These are phyloP conservation scores for Eurotiales sp. DNA, from an alignment of 2,329 filamentous ascomycete species.

Conservation along the genomic window DNA sequence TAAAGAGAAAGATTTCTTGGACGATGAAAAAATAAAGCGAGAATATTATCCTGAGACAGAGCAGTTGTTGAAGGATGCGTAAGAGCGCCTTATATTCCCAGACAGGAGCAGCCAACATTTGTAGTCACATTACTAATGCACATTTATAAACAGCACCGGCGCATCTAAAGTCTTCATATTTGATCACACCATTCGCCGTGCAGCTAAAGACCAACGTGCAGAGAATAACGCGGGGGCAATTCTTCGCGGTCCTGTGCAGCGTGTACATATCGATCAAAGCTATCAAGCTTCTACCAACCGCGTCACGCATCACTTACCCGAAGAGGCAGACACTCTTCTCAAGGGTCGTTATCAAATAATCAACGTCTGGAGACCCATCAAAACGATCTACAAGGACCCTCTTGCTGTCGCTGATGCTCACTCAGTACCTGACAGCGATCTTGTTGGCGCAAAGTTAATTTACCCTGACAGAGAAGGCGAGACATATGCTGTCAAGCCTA, in stretches of 20 bases:
- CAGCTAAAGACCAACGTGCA: slow-evolving; percentile 14
- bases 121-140: neutral
- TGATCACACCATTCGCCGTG: slow-evolving; percentile 48
- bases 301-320: slow-evolving; percentile 42
- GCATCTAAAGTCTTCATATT: slow-evolving; percentile 47
- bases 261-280: slow-evolving; percentile 53
- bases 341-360: slow-evolving; percentile 47
- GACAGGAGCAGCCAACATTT: too few relatives aligned
- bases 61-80: slow-evolving; percentile 43
- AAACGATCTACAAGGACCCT: slow-evolving; percentile 52
- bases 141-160: slow-evolving; percentile 29
- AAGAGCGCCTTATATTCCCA: slow-evolving; percentile 15
- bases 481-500: slow-evolving; percentile 46
- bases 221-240: slow-evolving; percentile 12
- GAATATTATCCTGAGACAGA: slow-evolving; percentile 48
- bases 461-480: slow-evolving; percentile 52
- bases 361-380: slow-evolving; percentile 51
- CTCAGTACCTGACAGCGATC: slow-evolving; percentile 49
- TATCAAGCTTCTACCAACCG: slow-evolving; percentile 41
- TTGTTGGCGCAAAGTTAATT: slow-evolving; percentile 49
- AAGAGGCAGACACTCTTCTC: slow-evolving; percentile 42
- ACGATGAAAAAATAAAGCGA: slow-evolving; percentile 39
- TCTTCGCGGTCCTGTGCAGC: slow-evolving; percentile 44
- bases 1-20: slow-evolving; percentile 36
- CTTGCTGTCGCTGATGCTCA: slow-evolving; percentile 52